Base-by-base conservation (phyloP, 1,139 yeast genomes). In the Yamadazyma songkhlaensis region DNA sequence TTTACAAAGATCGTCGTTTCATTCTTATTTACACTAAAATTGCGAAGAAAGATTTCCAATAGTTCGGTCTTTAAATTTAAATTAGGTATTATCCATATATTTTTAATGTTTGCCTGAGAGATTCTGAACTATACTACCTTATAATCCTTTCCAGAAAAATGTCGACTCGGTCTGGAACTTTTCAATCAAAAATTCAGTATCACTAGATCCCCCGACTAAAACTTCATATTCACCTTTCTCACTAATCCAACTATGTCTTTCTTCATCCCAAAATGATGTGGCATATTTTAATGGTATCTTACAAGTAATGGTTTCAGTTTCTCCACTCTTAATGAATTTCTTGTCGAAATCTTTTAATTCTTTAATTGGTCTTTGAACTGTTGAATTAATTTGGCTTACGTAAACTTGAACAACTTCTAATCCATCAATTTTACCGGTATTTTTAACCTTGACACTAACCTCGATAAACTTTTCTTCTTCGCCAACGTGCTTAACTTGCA, bases 331-430 rank as follows among this genome's bases (percentile, higher is more conserved):
- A 38, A 77, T 47, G 11, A 43, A 46, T 13, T 74, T 69, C 54
- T 77, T 77, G 28, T 58, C 64, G 51, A 72, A 77, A 23, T 70
- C 81, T 52, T 69, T 74, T 47, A 77, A 62, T 50, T 77, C 82
- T 54, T 77, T 77, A 15, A 60, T 51, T 13, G 82, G 80, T 45
- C 81, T 67, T 31, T 60, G 60, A 31, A 72, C 58, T 29, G 57
- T 53, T 8, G 76, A 60, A 14, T 54, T 55, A 9, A 51, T 44
- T 43, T 67, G 72, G 24, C 53, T 43, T 26, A 72, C 49, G 48
- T 72, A 73, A 22, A 68, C 48, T 50, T 73, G 78, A 3, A 67
- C 68, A 25, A 62, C 67, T 43, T 72, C 77, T n/a, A 59, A 51
- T 21, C 78, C 78, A 21, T 52, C 58, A 11, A 51, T 35, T 3